Evolutionary conservation across 305 asterid genomes (phyloP).

Genomic region (Galium porrigens): DNA sequence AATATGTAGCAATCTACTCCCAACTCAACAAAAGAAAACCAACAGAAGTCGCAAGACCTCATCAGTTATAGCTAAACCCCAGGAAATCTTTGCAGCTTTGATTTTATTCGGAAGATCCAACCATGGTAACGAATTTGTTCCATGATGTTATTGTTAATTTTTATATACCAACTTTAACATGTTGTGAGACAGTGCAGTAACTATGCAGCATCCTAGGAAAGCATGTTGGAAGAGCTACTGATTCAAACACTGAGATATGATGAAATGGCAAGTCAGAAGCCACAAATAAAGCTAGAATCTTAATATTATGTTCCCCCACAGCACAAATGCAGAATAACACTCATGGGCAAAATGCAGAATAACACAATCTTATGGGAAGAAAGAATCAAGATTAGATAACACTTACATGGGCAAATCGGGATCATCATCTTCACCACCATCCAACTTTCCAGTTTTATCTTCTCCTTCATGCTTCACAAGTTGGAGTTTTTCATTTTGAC

Average conservation of each 20-base stretch:
- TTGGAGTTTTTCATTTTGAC: constrained; percentile 54
- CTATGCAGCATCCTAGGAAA: neutral
- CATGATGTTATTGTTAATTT: neutral
- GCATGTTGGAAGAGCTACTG: neutral
- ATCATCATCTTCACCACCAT: constrained; percentile 33
- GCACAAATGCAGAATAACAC: neutral
- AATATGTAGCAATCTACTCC: neutral
- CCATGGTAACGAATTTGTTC: neutral
- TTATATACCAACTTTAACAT: neutral
- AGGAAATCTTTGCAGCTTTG: neutral
- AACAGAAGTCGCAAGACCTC: neutral
- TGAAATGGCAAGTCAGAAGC: neutral
- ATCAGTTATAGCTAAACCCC: neutral
- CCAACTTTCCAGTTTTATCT: constrained; percentile 25
- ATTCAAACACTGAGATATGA: neutral
- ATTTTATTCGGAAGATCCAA: neutral
- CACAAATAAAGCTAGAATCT: neutral
- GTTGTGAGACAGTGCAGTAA: neutral
- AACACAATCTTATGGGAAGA: neutral
- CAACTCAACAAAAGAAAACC: neutral
- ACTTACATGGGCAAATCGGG: constrained; percentile 56
- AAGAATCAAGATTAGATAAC: neutral
- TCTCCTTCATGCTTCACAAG: constrained; percentile 48
- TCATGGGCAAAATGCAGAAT: neutral
- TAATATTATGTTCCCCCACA: neutral